phyloP scores from a whole-genome alignment of 768 basidiomycete species.

The Floccularia luteovirens region DNA sequence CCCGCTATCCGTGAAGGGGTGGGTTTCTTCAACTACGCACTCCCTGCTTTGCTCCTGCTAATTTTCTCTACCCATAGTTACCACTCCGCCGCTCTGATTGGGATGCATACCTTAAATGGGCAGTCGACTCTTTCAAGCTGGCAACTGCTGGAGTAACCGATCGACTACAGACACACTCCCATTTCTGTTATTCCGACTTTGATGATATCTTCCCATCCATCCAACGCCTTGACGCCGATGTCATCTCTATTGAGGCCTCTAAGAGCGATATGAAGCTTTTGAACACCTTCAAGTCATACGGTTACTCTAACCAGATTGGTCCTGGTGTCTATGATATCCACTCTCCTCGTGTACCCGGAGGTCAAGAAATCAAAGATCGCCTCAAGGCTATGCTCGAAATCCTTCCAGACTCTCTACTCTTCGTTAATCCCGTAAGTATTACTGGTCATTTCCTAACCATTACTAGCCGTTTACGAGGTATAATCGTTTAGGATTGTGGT shows the following conservation, averaged over 20 bases:
- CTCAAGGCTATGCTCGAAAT: conserved; percentile 77
- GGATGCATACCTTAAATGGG: conserved; percentile 96
- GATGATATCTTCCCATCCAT: conserved; percentile 98
- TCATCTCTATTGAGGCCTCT: conserved; percentile 97
- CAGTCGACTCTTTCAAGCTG: conserved; percentile 98
- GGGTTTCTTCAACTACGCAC: conserved; percentile 23
- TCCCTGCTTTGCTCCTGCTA: conserved; percentile 6
- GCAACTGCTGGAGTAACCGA: conserved; percentile 94
- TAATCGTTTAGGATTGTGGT: conserved; percentile 69
- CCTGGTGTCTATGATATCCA: conserved; percentile 99
- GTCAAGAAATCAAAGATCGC: conserved; percentile 92
- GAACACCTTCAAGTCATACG: conserved; percentile 89
- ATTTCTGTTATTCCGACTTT: conserved; percentile 99
- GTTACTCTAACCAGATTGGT: conserved; percentile 96
- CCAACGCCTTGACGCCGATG: conserved; percentile 94
- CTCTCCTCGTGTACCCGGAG: conserved; percentile 93
- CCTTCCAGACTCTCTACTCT: conserved; percentile 74
- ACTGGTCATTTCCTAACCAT: conserved; percentile 1
- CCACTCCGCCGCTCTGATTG: conserved; percentile 96
- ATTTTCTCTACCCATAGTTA: conserved; percentile 38
- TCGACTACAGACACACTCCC: conserved; percentile 94
- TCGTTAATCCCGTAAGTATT: conserved; percentile 75
- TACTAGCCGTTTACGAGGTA: too few relatives aligned
- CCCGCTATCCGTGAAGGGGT: conserved; percentile 99
- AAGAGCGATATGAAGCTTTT: conserved; percentile 99